Base-by-base conservation (phyloP, 2,329 filamentous ascomycete genomes). In the Chaetomiaceae sp. region DNA sequence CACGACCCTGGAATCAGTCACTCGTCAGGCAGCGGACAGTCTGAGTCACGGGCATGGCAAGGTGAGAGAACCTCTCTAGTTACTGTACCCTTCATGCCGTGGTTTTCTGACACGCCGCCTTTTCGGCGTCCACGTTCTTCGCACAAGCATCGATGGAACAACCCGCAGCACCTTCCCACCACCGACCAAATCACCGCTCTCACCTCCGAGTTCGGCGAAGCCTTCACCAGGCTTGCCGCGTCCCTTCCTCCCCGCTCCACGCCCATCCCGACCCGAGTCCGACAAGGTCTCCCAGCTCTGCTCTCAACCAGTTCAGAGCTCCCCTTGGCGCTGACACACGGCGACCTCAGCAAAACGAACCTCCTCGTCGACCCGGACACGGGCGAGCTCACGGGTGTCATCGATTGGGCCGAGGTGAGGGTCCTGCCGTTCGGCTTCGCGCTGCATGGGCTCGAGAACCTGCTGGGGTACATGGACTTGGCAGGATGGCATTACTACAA, bases 331-430 rank as follows among this genome's bases (percentile, higher is more conserved):
- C 38, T 66, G 29, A 63, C 60, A 11, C 62, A 68, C 46, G 57
- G 56, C 25, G 64, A 69, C 48, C 58, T 69, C 6, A 59, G 48
- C 43, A 64, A 65, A 56, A 61, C 63, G 42, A 68, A 69, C 46
- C 58, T 68, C 25, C 62, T 67, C 12, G 47, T 65, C 6, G 58
- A 68, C 42, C 47, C 58, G 3, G 12, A 25, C 14, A 67, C 61
- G 3, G 64, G 65, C 19, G 31, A 60, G 17, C 60, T 69, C 23
- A 67, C 65, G 1, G 65, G 66, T 8, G 47, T 69, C 25, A 49
- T 68, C 20, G 66, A 69, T 55, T 69, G 66, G 65, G 56, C 63
- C 14, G 62, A 64, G 11, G 65, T 61, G 1, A 53, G 54, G 9
- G 51, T 68, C 12, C 53, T 47, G 15, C 66, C 66, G 4, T 69